Base-by-base conservation (phyloP, 192 early-diverging fungal genomes). In the Linnemannia exigua region DNA sequence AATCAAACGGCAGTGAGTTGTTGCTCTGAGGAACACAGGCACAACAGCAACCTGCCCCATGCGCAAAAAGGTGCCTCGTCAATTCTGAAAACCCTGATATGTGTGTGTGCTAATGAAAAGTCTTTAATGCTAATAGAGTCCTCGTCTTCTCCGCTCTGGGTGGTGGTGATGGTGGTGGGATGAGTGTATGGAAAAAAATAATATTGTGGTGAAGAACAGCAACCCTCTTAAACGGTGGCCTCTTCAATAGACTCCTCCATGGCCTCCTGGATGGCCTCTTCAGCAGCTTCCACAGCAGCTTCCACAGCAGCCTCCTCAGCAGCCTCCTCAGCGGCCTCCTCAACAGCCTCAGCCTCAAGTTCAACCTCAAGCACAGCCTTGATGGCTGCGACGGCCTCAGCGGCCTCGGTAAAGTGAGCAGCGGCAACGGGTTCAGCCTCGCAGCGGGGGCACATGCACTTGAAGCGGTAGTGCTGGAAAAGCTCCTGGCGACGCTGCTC, bases 401-500 rank as follows among this genome's bases (percentile, higher is more conserved):
- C 58, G 28, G 58, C 58, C 9, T n/a, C 58, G 28, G 58, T n/a
- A n/a, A n/a, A n/a, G n/a, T n/a, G n/a, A n/a, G n/a, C 58, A 31
- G 28, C 58, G 12, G 14, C 58, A 15, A 31, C 58, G 3, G 58
- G 28, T 4, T 86, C 74, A 1, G 76, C 35, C 72, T 91, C 87
- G 81, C 93, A 94, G 74, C 78, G 87, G 19, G 83, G 75, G 82
- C 94, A 95, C 73, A 84, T 86, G 76, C 94, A 95, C 44, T 67
- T 87, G 71, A 94, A 86, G 74, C 92, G 89, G 85, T 91, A 95
- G 58, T 89, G 90, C 47, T 87, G 85, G 80, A 90, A 91, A 58
- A 96, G 89, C 77, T 90, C 88, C 88, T 92, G 92, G 76, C 90
- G 85, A 41, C 94, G 88, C 41, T 83, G 90, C 51, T 82, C 88